Conservation (phyloP, 306 rosid species). For the Mimosa bimucronata region DNA sequence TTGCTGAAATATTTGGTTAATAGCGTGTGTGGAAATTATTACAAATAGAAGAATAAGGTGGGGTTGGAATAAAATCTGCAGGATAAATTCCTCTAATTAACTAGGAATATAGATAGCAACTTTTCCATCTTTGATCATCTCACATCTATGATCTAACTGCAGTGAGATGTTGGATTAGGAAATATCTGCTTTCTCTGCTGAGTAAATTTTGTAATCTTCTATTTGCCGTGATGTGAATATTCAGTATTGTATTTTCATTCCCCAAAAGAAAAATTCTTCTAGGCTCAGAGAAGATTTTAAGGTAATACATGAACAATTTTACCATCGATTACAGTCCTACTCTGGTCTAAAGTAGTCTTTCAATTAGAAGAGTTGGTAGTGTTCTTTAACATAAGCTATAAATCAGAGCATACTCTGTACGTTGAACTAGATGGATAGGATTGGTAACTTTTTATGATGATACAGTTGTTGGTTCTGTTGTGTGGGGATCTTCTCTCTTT, state of each 20-base stretch:
- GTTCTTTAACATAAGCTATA: neutral
- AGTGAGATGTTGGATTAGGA: neutral
- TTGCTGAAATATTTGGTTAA: neutral
- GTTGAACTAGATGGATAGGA: conserved; percentile 7
- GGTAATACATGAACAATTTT: conserved; percentile 11
- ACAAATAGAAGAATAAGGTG: neutral
- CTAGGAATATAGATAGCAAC: neutral
- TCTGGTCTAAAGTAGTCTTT: conserved; percentile 18
- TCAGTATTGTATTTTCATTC: neutral
- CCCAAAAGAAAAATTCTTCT: neutral
- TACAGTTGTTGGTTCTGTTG: no score
- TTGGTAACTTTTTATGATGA: neutral
- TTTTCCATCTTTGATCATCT: neutral
- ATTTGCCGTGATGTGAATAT: neutral
- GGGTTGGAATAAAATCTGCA: neutral
- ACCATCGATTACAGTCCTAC: conserved; percentile 11
- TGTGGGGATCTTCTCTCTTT: no score
- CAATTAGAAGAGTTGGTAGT: neutral
- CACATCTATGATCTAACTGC: neutral
- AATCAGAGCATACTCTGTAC: neutral
- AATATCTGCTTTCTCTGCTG: neutral
- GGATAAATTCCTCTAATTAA: conserved; percentile 9
- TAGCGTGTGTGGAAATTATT: neutral
- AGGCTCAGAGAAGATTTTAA: conserved; percentile 6
- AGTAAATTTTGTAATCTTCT: neutral